These are phyloP conservation scores for Posidonia australis DNA, from an alignment of 106 monocot species.

Conservation along the genomic window DNA sequence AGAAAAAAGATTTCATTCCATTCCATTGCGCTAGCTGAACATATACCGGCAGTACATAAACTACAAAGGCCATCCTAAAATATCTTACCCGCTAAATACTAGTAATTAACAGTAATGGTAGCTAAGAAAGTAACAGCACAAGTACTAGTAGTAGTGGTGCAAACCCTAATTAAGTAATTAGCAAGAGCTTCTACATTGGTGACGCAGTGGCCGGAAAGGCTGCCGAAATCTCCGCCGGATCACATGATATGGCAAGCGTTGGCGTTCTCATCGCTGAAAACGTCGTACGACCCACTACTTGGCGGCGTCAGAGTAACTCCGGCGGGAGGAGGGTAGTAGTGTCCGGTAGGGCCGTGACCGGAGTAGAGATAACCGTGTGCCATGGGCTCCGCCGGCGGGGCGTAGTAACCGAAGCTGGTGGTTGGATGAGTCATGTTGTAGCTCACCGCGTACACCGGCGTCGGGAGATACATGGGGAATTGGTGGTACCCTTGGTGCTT, in stretches of 20 bases:
- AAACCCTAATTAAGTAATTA: too few relatives aligned
- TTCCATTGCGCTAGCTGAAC: too few relatives aligned
- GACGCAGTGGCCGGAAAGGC: too few relatives aligned
- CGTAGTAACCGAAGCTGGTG: slow-evolving; percentile 35
- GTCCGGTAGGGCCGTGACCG: slow-evolving; percentile 12
- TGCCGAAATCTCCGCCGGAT: too few relatives aligned
- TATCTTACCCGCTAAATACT: too few relatives aligned
- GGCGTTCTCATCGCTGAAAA: slow-evolving; percentile 50
- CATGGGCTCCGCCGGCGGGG: slow-evolving; percentile 8
- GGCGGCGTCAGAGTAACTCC: slow-evolving; percentile 2
- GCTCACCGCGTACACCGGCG: slow-evolving; percentile 40
- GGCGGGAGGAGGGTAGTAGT: background rate
- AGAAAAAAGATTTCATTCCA: too few relatives aligned
- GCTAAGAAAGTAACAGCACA: too few relatives aligned
- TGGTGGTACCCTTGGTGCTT: background rate
- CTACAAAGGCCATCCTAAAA: too few relatives aligned
- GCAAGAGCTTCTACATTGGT: too few relatives aligned
- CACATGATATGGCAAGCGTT: slow-evolving; percentile 51
- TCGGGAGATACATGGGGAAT: slow-evolving; percentile 7
- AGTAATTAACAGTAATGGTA: too few relatives aligned
- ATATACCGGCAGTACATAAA: too few relatives aligned
- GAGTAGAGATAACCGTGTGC: background rate
- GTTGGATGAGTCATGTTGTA: slow-evolving; percentile 43
- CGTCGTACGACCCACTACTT: slow-evolving; percentile 22
- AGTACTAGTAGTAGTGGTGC: too few relatives aligned